Evolutionary conservation across 257 asterid genomes (phyloP), one percentile per base, ranked within the genome.

Genomic region (Coffea eugenioides): DNA sequence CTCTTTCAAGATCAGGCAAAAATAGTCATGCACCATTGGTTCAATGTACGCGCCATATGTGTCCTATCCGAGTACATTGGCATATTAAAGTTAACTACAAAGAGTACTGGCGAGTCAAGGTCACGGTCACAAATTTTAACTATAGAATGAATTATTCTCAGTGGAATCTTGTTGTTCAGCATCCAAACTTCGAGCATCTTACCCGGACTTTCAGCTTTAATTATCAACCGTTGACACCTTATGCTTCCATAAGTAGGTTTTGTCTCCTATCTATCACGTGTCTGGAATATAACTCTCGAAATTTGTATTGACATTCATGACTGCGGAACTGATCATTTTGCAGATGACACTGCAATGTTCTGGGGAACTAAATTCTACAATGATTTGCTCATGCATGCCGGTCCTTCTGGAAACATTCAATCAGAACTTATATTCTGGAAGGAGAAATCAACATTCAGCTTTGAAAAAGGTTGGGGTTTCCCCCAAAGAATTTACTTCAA

Each of bases 1-100:
- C 90, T 83, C 93, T 94, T 77, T 85, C 97, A 39, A 49, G 88
- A 79, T 77, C 88, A 82, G 61, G 87, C 79, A 73, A 91, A 88
- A 64, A 64, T 3, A 89, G 80, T 80, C 78, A 83, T 62, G 78
- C 92, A n/a, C 98, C 97, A 73, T 85, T 92, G 14, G 97, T 94
- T 77, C 98, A 94, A 64, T 91, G 98, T 82, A 90, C 97, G 20
- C 86, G 85, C 71, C 97, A 91, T 77, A 92, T 92, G 97, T 94
- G 97, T 84, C 98, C 98, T 0, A 89, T 94, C 82, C 88, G 97
- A 57, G 91, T 92, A 76, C 97, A 92, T 80, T 92, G 97, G 98
- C 98, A 92, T 8, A 95, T 92, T 79, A 94, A 94, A 81, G 82
- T 86, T 68, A 94, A 90, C 83, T 94, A 94, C 93, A 90, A 87